Evolutionary conservation across 805 yeast species (phyloP).

Genomic region (Kuraishia molischiana): DNA sequence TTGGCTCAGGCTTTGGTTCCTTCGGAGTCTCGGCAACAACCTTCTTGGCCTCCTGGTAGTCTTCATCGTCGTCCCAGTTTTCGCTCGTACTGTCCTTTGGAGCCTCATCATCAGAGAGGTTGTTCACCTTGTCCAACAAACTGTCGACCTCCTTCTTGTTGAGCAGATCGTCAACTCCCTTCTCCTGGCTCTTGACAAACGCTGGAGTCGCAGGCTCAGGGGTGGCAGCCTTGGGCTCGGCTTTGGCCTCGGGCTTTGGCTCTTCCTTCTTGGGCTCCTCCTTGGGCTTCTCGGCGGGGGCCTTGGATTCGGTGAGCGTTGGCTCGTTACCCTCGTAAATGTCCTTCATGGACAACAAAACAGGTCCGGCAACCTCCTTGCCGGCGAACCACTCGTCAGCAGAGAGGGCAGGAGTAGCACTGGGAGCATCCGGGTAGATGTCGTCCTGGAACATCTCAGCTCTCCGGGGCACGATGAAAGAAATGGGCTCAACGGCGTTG

Average conservation of each 20-base stretch:
- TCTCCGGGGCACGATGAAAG: slow-evolving; percentile 90
- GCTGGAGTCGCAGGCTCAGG: slow-evolving; percentile 6
- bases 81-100: slow-evolving; percentile 6
- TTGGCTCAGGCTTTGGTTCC: slow-evolving; percentile 1
- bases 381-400: slow-evolving; percentile 79
- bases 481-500: slow-evolving; percentile 76
- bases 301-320: slow-evolving; percentile 29
- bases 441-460: slow-evolving; percentile 89
- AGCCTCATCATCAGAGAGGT: slow-evolving; percentile 27
- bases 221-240: background rate
- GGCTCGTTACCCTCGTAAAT: slow-evolving; percentile 70
- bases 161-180: slow-evolving; percentile 37
- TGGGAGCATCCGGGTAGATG: slow-evolving; percentile 86
- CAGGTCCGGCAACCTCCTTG: slow-evolving; percentile 73
- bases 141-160: slow-evolving; percentile 36
- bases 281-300: slow-evolving; percentile 12
- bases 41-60: slow-evolving; percentile 14
- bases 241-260: slow-evolving; percentile 5
- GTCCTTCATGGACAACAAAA: slow-evolving; percentile 65
- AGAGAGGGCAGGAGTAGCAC: slow-evolving; percentile 65
- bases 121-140: slow-evolving; percentile 34
- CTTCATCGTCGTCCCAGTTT: slow-evolving; percentile 14
- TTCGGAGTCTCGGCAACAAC: slow-evolving; percentile 1
- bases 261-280: slow-evolving; percentile 12
- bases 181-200: slow-evolving; percentile 19